These are phyloP conservation scores for Suhomyces xylopsoci DNA, from an alignment of 805 yeast genomes.

Conservation along the genomic window DNA sequence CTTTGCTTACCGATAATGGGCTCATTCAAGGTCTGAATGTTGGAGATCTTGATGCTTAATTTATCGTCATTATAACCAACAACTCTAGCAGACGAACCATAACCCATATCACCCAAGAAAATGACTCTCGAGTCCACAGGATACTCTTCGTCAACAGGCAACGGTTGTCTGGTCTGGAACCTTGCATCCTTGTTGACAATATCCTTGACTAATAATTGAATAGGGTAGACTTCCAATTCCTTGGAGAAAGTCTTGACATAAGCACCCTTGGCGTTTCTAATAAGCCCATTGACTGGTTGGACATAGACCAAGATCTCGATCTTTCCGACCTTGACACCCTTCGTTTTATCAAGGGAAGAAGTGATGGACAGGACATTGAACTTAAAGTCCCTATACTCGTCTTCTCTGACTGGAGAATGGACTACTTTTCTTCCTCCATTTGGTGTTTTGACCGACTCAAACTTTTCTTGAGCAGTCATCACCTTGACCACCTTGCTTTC, in stretches of 20 bases:
- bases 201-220: constrained; percentile 73
- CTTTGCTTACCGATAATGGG: constrained; percentile 64
- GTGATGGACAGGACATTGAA: constrained; percentile 38
- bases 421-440: constrained; percentile 21
- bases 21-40: constrained; percentile 44
- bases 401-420: constrained; percentile 34
- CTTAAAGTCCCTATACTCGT: constrained; percentile 47
- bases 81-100: constrained; percentile 74
- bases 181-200: constrained; percentile 75
- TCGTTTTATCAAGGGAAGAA: constrained; percentile 44
- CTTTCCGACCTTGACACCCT: constrained; percentile 60
- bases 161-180: constrained; percentile 65
- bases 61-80: constrained; percentile 51
- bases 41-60: constrained; percentile 49
- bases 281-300: constrained; percentile 74
- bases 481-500: constrained; percentile 73
- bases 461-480: constrained; percentile 51
- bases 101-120: constrained; percentile 81
- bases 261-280: constrained; percentile 68
- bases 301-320: constrained; percentile 64
- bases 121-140: constrained; percentile 71
- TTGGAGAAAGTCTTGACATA: constrained; percentile 66
- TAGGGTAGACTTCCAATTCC: constrained; percentile 59
- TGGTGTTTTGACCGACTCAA: constrained; percentile 36
- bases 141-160: constrained; percentile 77